phyloP scores from a whole-genome alignment of 305 asterid species.

The Ruellia speciosa region DNA sequence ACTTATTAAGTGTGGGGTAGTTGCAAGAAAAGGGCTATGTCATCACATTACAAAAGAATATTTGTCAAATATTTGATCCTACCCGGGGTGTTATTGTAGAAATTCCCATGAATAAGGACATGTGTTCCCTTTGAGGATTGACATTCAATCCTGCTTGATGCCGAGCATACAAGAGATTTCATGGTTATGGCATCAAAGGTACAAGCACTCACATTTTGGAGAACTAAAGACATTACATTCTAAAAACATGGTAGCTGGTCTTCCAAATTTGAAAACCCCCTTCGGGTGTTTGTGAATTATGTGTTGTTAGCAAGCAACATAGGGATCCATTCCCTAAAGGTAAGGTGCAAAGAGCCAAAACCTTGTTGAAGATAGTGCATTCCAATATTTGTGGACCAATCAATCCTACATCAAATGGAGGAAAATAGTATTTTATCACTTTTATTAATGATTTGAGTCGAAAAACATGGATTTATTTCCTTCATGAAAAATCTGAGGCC shows the following conservation, averaged over 20 bases:
- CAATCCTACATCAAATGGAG: neutral
- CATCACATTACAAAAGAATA: neutral
- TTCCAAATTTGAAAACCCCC: too few relatives aligned
- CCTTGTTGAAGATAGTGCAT: neutral
- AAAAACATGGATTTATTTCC: slow-evolving; percentile 2
- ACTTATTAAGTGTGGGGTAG: neutral
- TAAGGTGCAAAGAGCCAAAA: neutral
- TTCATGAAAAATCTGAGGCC: neutral
- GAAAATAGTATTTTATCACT: neutral
- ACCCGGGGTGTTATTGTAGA: neutral
- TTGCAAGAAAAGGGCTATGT: slow-evolving; percentile 5
- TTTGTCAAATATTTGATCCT: slow-evolving; percentile 4
- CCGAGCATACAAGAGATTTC: too few relatives aligned
- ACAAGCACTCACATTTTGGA: too few relatives aligned
- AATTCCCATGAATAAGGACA: too few relatives aligned
- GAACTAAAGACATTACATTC: too few relatives aligned
- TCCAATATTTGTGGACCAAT: slow-evolving; percentile 7
- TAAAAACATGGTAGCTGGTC: too few relatives aligned
- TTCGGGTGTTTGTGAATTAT: too few relatives aligned
- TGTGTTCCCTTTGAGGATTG: too few relatives aligned
- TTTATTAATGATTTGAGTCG: slow-evolving; percentile 2
- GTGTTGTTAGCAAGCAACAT: slow-evolving; percentile 4
- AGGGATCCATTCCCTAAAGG: neutral
- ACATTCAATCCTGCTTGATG: too few relatives aligned
- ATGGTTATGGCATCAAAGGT: too few relatives aligned